Base-by-base conservation (phyloP, 129 eudicot genomes). In the Arctium minus region DNA sequence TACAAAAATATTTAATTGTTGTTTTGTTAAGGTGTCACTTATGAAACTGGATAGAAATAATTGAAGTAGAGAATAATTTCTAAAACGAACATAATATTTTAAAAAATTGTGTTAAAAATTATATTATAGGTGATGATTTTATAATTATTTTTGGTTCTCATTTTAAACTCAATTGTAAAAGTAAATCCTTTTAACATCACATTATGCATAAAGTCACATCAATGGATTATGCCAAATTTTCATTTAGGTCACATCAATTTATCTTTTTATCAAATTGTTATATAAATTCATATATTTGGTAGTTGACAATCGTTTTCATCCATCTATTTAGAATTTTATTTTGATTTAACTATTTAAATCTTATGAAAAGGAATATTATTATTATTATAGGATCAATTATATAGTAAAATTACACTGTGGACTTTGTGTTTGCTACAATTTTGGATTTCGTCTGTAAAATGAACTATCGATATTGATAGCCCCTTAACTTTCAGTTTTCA, bases 241-340 rank as follows among this genome's bases (percentile, higher is more conserved):
- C 22, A 38, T 60, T 81, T 35, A 38, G 37, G 80, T 81, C 79
- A 10, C 68, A 62, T 74, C 85, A 81, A 22, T 81, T 38, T 40
- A 9, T 62, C 68, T 29, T 42, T 64, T 81, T 1, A 56, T 73
- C 79, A 81, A 81, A 70, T 44, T 8, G 11, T 68, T 40, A 42
- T 44, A 10, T 29, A 33, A 22, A n/a, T 74, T 62, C 5, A 39
- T 81, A 73, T 62, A 67, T 10, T 8, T 74, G 48, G 39, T 53
- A 72, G 31, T 39, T 62, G 22, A 65, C 70, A 15, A 74, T 81
- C 65, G 44, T 74, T 81, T 74, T 60, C 80, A 60, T 75, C 71
- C 33, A 32, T 40, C 48, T 27, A 64, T 75, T 71, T n/a, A 53
- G 56, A 33, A 72, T 56, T 50, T 50, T 50, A 50, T 50, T 50